Evolutionary conservation across 148 eudicot genomes (phyloP).

Genomic region (Chenopodium berlandieri): DNA sequence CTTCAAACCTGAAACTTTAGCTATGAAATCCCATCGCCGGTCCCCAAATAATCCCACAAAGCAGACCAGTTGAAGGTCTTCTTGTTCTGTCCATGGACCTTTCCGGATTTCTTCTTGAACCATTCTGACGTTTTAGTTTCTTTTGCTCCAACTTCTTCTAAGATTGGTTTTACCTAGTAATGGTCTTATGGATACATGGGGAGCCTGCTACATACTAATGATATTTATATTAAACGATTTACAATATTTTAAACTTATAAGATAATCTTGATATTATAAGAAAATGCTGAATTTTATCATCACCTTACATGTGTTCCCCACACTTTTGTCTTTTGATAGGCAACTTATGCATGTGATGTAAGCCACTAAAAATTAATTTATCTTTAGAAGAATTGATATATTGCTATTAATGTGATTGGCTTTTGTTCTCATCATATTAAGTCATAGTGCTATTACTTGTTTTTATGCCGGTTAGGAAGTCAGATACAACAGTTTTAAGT

Average conservation of each 20-base stretch:
- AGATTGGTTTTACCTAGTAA: conserved; percentile 12
- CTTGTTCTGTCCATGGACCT: conserved; percentile 97
- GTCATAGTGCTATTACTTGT: conserved; percentile 18
- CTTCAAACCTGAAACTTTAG: conserved; percentile 99
- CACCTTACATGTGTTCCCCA: conserved; percentile 58
- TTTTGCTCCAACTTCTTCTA: conserved; percentile 18
- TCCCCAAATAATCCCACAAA: conserved; percentile 93
- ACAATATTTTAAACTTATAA: conserved; percentile 29
- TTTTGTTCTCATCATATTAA: conserved; percentile 15
- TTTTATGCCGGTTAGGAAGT: conserved; percentile 11
- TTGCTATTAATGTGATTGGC: conserved; percentile 36
- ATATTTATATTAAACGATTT: conserved; percentile 34
- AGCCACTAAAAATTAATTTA: conserved; percentile 46
- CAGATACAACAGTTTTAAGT: not conserved
- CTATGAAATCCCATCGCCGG: conserved; percentile 98
- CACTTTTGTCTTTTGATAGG: conserved; percentile 40
- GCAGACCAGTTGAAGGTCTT: conserved; percentile 77
- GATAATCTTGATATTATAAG: conserved; percentile 32
- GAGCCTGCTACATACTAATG: conserved; percentile 21
- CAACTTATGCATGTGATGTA: conserved; percentile 51
- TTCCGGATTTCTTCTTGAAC: conserved; percentile 59
- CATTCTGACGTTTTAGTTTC: conserved; percentile 28
- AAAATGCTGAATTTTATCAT: conserved; percentile 37
- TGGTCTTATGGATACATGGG: conserved; percentile 21
- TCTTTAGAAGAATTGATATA: conserved; percentile 41